phyloP scores from a whole-genome alignment of 2,329 filamentous ascomycete genomes.

The Aspergillus clavatus region DNA sequence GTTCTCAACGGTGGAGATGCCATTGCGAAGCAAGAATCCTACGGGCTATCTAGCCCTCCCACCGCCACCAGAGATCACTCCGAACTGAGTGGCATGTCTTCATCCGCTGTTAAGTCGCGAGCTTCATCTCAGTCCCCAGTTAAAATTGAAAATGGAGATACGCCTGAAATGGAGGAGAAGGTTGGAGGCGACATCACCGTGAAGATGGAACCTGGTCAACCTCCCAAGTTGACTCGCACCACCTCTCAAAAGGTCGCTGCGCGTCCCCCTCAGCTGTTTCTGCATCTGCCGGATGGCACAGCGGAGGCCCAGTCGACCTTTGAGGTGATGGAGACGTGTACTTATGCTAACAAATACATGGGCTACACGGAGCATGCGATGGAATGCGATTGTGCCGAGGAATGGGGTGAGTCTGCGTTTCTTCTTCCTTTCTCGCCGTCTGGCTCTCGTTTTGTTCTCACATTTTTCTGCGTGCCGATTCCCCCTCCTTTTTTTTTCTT shows the following conservation, averaged over 20 bases:
- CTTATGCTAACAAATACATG: slow-evolving; percentile 86
- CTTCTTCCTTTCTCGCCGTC: slow-evolving; percentile 23
- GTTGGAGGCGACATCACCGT: slow-evolving; percentile 58
- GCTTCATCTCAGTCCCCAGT: slow-evolving; percentile 20
- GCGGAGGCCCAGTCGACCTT: slow-evolving; percentile 71
- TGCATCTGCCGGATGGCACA: slow-evolving; percentile 72
- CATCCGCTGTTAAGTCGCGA: slow-evolving; percentile 21
- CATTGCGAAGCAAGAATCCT: slow-evolving; percentile 18
- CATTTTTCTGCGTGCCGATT: neutral
- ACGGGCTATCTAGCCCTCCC: slow-evolving; percentile 15
- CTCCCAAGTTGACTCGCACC: slow-evolving; percentile 68
- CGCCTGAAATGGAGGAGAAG: slow-evolving; percentile 42
- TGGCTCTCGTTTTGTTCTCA: slow-evolving; percentile 2
- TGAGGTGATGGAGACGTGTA: slow-evolving; percentile 75
- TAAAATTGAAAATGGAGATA: slow-evolving; percentile 30
- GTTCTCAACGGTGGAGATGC: slow-evolving; percentile 21
- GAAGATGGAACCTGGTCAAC: slow-evolving; percentile 61
- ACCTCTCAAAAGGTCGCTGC: slow-evolving; percentile 64
- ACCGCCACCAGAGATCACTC: slow-evolving; percentile 8
- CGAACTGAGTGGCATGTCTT: slow-evolving; percentile 13
- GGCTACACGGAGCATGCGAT: slow-evolving; percentile 88
- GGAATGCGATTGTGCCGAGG: slow-evolving; percentile 91
- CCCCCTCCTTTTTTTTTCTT: neutral
- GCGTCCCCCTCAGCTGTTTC: slow-evolving; percentile 63
- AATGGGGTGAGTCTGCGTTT: slow-evolving; percentile 70